phyloP scores from a whole-genome alignment of 139 green algal genomes.

The Chlorella ohadii region DNA sequence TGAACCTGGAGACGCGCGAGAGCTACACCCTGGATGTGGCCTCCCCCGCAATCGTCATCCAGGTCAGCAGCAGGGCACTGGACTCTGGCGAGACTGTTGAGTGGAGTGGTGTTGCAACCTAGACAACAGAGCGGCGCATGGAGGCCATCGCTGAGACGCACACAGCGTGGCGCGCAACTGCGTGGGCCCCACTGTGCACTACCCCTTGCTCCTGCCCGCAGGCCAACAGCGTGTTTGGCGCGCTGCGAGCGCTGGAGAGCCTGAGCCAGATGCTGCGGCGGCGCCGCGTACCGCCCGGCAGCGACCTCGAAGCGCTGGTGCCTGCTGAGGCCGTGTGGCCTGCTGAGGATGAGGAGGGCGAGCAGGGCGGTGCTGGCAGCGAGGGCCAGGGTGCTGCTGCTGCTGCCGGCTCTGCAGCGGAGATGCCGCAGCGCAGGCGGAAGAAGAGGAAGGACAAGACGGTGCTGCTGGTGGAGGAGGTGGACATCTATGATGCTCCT shows the following conservation, averaged over 20 bases:
- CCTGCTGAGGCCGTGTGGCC: neutral
- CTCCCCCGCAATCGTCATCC: slow-evolving; percentile 2
- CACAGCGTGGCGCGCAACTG: too few species aligned
- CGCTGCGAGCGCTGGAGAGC: slow-evolving; percentile 62
- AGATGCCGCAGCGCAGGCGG: slow-evolving; percentile 5
- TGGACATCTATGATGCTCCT: slow-evolving; percentile 52
- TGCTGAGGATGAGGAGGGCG: neutral
- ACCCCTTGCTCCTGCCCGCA: neutral
- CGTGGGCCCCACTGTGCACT: too few species aligned
- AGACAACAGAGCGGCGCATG: neutral
- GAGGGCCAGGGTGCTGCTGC: neutral
- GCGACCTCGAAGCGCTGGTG: neutral
- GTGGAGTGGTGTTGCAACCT: neutral
- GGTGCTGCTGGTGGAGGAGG: slow-evolving; percentile 30
- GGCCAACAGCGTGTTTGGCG: slow-evolving; percentile 57
- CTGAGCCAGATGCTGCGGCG: slow-evolving; percentile 62
- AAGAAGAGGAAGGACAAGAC: slow-evolving; percentile 16
- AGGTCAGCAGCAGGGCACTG: neutral
- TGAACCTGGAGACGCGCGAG: slow-evolving; percentile 56
- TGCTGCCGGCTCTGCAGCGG: neutral
- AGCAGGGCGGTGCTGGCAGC: neutral
- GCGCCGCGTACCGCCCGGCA: neutral
- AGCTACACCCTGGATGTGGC: slow-evolving; percentile 54
- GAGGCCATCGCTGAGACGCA: too few species aligned
- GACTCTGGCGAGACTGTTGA: too few species aligned